Conservation (phyloP, 2,329 filamentous ascomycete genomes). For the Trichoderma afroharzianum region DNA sequence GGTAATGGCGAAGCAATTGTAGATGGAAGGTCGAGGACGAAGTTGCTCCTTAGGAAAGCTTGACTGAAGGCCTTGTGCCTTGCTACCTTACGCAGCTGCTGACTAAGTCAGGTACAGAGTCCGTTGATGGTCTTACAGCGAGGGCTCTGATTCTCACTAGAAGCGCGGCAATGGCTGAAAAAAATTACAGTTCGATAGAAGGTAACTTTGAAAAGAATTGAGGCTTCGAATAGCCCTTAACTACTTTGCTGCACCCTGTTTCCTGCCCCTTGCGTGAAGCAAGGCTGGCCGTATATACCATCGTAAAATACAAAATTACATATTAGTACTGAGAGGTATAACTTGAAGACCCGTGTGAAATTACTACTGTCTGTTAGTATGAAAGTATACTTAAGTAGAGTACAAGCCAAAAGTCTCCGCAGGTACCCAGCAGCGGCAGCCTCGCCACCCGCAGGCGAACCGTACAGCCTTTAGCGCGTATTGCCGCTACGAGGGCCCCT, state of each 20-base stretch:
- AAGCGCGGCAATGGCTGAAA: background rate
- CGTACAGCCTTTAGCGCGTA: background rate
- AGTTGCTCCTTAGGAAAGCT: constrained; percentile 10
- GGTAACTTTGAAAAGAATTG: background rate
- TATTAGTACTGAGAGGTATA: background rate
- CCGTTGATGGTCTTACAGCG: background rate
- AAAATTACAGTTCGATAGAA: background rate
- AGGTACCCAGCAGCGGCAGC: background rate
- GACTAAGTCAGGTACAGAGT: constrained; percentile 2
- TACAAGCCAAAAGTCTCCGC: background rate
- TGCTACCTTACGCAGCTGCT: constrained; percentile 5
- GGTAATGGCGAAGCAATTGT: background rate
- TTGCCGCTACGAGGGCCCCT: background rate
- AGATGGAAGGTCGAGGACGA: background rate
- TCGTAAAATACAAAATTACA: background rate
- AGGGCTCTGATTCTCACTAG: background rate
- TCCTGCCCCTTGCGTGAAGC: constrained; percentile 1
- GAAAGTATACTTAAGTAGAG: background rate
- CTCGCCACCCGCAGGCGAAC: background rate
- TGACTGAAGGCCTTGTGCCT: background rate
- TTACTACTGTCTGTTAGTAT: background rate
- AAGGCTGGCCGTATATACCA: background rate
- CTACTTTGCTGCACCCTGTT: background rate
- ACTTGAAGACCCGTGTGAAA: accelerated
- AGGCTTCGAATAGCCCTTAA: background rate